Percentiles rank a stretch among this genome's conserved stretches.
phyloP scores from a whole-genome alignment of 352 stramenopile species.

The Blastocystis sp. region DNA sequence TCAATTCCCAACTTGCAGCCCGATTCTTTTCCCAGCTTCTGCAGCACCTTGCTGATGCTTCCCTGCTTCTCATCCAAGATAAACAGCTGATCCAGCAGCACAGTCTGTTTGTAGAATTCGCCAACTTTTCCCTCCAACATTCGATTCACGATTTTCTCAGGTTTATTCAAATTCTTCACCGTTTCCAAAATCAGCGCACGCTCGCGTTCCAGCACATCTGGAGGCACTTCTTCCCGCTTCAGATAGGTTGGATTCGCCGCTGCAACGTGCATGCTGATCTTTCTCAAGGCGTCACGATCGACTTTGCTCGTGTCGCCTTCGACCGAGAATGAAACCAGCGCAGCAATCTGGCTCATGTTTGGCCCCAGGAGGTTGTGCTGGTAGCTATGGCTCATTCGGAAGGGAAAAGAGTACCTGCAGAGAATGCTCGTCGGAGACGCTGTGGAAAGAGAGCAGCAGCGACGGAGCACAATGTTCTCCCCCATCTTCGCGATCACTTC shows the following conservation, averaged over 20 bases:
- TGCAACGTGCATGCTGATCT: conserved; percentile 57
- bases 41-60: conserved; percentile 5
- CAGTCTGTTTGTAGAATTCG: conserved; percentile 55
- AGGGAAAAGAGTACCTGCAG: neutral
- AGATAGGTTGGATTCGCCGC: conserved; percentile 45
- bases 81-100: conserved; percentile 60
- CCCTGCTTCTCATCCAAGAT: conserved; percentile 53
- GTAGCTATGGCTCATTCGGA: neutral
- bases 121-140: conserved; percentile 59
- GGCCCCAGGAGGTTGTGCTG: conserved; percentile 37
- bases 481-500: conserved; percentile 61
- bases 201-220: conserved; percentile 10
- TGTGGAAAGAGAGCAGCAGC: neutral
- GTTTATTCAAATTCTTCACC: conserved; percentile 57
- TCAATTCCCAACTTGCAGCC: conserved; percentile 36
- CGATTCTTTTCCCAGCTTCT: conserved; percentile 20
- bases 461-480: conserved; percentile 59
- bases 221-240: neutral
- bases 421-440: neutral
- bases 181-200: conserved; percentile 11
- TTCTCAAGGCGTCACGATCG: neutral
- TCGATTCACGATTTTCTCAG: conserved; percentile 60
- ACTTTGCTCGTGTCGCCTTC: neutral
- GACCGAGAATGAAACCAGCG: neutral
- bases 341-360: conserved; percentile 58